These are phyloP conservation scores for Kwoniella botswanensis DNA, from an alignment of 768 basidiomycete genomes.

Conservation along the genomic window DNA sequence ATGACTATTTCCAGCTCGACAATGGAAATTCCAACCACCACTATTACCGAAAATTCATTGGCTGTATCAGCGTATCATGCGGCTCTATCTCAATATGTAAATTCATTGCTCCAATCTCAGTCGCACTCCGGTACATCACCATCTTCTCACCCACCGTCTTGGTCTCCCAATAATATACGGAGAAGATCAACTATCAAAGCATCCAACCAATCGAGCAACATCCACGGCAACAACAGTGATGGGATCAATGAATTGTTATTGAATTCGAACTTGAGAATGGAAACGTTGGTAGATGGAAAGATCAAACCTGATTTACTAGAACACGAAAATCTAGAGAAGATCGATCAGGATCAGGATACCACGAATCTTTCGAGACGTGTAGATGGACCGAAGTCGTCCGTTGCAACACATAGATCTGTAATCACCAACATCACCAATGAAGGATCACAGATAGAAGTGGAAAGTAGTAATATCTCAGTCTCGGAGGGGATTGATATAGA, in stretches of 20 bases:
- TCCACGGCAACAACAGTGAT: too few species aligned
- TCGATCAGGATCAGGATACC: not conserved
- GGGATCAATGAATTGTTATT: not conserved
- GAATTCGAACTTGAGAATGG: not conserved
- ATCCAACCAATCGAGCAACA: not conserved
- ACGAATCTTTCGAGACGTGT: not conserved
- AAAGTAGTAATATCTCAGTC: too few species aligned
- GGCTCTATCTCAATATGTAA: not conserved
- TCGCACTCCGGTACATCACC: not conserved
- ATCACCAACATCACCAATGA: not conserved
- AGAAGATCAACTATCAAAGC: constrained; percentile 3
- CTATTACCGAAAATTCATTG: not conserved
- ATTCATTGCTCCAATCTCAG: not conserved
- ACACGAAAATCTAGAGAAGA: not conserved
- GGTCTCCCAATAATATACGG: not conserved
- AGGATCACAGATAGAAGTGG: not conserved
- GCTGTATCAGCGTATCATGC: not conserved
- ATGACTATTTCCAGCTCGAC: not conserved
- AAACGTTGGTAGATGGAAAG: not conserved
- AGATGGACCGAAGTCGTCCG: not conserved
- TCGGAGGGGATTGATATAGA: too few species aligned
- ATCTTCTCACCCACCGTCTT: not conserved
- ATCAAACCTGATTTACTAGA: constrained; percentile 2
- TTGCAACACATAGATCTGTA: not conserved
- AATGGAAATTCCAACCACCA: not conserved